Conservation (phyloP, 352 stramenopile species). For the Phytophthora idaei region DNA sequence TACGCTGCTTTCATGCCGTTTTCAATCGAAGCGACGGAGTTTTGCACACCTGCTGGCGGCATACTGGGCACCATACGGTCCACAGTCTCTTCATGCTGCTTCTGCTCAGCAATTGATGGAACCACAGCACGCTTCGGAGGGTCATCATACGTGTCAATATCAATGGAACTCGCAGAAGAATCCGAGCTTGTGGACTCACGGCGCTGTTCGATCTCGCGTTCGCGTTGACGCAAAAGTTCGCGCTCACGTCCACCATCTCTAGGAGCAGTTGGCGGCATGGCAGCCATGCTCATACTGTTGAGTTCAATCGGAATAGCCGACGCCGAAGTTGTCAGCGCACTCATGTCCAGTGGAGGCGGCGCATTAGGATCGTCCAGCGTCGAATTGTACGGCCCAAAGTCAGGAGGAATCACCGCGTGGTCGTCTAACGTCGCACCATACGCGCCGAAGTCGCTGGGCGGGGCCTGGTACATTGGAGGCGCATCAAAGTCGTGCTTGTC, state of each 20-base stretch:
- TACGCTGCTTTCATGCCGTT: slow-evolving; percentile 16
- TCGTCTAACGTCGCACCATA: slow-evolving; percentile 31
- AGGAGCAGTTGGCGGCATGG: slow-evolving; percentile 10
- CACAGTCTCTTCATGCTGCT: slow-evolving; percentile 7
- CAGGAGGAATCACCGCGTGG: slow-evolving; percentile 17
- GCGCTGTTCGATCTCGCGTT: slow-evolving; percentile 26
- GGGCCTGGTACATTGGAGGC: slow-evolving; percentile 30
- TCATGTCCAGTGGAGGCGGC: slow-evolving; percentile 39
- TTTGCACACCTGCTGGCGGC: background rate
- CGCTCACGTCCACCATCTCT: slow-evolving; percentile 17
- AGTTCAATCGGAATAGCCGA: slow-evolving; percentile 32
- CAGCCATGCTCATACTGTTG: slow-evolving; percentile 15
- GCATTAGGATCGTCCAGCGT: slow-evolving; percentile 20
- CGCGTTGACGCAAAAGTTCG: slow-evolving; percentile 23
- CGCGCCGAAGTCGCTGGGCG: slow-evolving; percentile 32
- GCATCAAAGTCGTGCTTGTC: slow-evolving; percentile 39
- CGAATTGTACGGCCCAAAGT: slow-evolving; percentile 34
- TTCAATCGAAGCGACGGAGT: slow-evolving; percentile 5
- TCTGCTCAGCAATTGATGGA: slow-evolving; percentile 32
- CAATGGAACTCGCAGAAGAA: slow-evolving; percentile 71
- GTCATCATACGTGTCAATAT: slow-evolving; percentile 69
- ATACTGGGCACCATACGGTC: background rate
- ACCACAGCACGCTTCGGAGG: slow-evolving; percentile 7
- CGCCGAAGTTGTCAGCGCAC: slow-evolving; percentile 31
- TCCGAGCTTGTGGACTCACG: slow-evolving; percentile 64